Conservation (phyloP, 164 flowering plant genomes). For the Paratinospora sagittata region DNA sequence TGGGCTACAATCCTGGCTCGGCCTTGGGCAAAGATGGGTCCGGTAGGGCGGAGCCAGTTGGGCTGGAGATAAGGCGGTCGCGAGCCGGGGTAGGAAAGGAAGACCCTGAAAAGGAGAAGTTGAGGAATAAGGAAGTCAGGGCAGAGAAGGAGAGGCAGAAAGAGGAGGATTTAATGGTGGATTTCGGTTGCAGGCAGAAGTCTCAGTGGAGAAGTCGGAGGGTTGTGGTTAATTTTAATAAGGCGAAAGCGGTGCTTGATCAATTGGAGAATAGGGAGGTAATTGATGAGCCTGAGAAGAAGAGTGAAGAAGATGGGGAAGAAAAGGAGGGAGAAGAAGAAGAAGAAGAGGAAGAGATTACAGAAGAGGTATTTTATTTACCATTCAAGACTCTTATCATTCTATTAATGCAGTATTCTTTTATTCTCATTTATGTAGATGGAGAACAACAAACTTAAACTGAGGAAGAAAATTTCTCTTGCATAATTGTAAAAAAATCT, state of each 20-base stretch:
- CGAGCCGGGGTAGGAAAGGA: slow-evolving; percentile 82
- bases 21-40: slow-evolving; percentile 63
- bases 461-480: no score
- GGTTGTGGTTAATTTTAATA: slow-evolving; percentile 47
- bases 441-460: no score
- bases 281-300: slow-evolving; percentile 39
- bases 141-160: slow-evolving; percentile 36
- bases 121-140: slow-evolving; percentile 43
- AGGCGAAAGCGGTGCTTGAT: slow-evolving; percentile 69
- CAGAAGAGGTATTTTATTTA: slow-evolving; percentile 60
- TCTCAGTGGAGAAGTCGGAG: slow-evolving; percentile 56
- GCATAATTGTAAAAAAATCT: no score
- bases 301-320: slow-evolving; percentile 30
- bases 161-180: slow-evolving; percentile 53
- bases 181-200: slow-evolving; percentile 70
- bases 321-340: slow-evolving; percentile 52
- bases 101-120: slow-evolving; percentile 65
- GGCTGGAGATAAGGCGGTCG: slow-evolving; percentile 65
- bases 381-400: not conserved
- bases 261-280: slow-evolving; percentile 76
- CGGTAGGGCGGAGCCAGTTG: slow-evolving; percentile 72
- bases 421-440: no score
- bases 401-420: no score
- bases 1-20: slow-evolving; percentile 89
- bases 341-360: slow-evolving; percentile 59